Evolutionary conservation across 352 stramenopile species (phyloP), one percentile per base, ranked within the genome.

Genomic region (Pythium guiyangense): DNA sequence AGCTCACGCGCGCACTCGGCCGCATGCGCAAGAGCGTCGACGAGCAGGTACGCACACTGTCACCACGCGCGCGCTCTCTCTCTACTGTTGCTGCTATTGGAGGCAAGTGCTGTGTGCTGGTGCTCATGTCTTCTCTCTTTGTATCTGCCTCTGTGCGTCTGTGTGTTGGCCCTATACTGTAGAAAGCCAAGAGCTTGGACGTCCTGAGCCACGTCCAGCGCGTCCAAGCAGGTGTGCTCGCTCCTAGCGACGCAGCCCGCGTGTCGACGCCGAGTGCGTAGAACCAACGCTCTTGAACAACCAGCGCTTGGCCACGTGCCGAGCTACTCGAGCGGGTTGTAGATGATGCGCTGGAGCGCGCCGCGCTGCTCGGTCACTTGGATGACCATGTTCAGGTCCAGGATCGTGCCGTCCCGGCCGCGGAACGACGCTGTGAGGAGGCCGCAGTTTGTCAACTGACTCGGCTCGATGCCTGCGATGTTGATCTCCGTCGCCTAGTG

Each of bases 341-440:
- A 96, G 59, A 96, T 84, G 65, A 94, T 96, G 35, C 86, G 70
- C 60, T 93, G 84, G 2, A 94, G 66, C 22, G 54, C 63, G 54
- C 67, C 82, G 58, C 73, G 70, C 66, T 93, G 83, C 53, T 91
- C 69, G 9, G 83, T 92, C 39, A 96, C 86, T 66, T 96, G 84
- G 47, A 93, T 77, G 51, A 96, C 86, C 83, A 94, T 92, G 60
- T 94, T 94, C 44, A 96, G 68, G 51, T 91, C 82, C 51, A 92
- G 67, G 59, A 96, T 91, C 26, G 88, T 76, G 50, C 79, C 82
- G 17, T 79, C 67, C 22, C 80, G 63, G 59, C 84, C 64, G 58
- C 85, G 88, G 55, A 96, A 88, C 4, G 83, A 75, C n/a, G 84
- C 84, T 31, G 84, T 88, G 39, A 96, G 70, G 49, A 96, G 62